Evolutionary conservation across 805 yeast genomes (phyloP), one percentile per base, ranked within the genome.

Genomic region (Hanseniaspora mollemarum): DNA sequence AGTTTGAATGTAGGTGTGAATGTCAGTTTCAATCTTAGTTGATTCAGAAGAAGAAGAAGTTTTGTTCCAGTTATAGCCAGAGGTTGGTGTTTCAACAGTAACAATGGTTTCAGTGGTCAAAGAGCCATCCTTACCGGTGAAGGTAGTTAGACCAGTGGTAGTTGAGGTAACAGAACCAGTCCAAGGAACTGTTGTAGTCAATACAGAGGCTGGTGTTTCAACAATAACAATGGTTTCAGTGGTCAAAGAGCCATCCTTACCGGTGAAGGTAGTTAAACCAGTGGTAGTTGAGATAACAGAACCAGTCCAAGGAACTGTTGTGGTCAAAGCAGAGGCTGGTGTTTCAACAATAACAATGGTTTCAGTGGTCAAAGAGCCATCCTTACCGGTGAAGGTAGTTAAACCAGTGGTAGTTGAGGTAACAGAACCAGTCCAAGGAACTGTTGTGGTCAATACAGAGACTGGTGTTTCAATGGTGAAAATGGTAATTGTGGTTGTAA

Each of bases 31-130:
- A 32, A 12, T 12, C 10, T 7, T 12, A 15, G 36, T 32, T 6
- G 36, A 32, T 10, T 32, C 36, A 15, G 36, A 12, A 6, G 6
- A 32, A 48, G 80, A 68, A 32, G 18, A 9, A 9, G 36, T 9
- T 9, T 15, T 18, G n/a, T 32, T 32, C 36, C 36, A 32, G n/a
- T 18, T 18, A 12, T 32, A 18, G n/a, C n/a, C 7, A 18, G 24
- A 10, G 4, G 9, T 18, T 38, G 58, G 58, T 4, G 55, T 54
- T 28, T 53, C 52, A 15, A 57, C 55, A 28, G 40, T 40, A 42
- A 53, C 53, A 37, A 54, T 35, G 1, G 56, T 53, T 15, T 49
- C 48, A 31, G 53, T 45, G 19, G 56, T 57, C 21, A 40, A 21
- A 4, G 22, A 32, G 21, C 57, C 57, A 40, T 54, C 53, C 1